Base-by-base conservation (phyloP, 176 grass and related monocot genomes). In the Thalia dealbata region DNA sequence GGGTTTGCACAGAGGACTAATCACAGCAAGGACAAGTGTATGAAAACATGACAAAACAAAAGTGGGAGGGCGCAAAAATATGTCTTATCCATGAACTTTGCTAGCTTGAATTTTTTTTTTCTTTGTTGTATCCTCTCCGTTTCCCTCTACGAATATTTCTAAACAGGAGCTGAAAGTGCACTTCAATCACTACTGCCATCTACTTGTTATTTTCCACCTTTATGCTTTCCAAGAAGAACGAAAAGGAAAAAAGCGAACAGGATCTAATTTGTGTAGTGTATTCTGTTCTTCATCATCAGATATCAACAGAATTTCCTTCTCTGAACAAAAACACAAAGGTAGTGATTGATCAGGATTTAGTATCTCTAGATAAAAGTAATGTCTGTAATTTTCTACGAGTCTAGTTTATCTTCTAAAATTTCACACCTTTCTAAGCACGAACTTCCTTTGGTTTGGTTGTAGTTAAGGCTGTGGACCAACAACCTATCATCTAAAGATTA, bases 221-320 rank as follows among this genome's bases (percentile, higher is more conserved):
- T 58, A 7, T 58, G 19, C 16, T 58, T n/a, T n/a, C 19, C 16
- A 58, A n/a, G 21, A n/a, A 9, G 22, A 55, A 55, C 0, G 52
- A 55, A 55, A 55, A 55, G 21, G 15, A 3, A 58, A 55, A 58
- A 9, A 56, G 2, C 7, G 10, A 58, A 23, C 16, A 23, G 19
- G 54, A 58, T 58, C 16, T 29, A 6, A 30, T 65, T 16, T 7
- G 13, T 48, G 15, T 32, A 16, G 26, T 35, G 25, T n/a, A n/a
- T n/a, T n/a, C 14, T 65, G 6, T 48, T n/a, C n/a, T 3, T 48
- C 45, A 48, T 48, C 29, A 30, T 16, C 9, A 18, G 26, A 27
- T 65, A 35, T 65, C 62, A 65, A 65, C 62, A 65, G 35, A 65
- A 65, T 30, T 65, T 65, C 62, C 28, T 38, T 38, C 32, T 65